A percentile compares a stretch with the other conserved stretches of the same genome.
Conservation (phyloP, 176 grass and related monocot genomes). For the Secale cereale region DNA sequence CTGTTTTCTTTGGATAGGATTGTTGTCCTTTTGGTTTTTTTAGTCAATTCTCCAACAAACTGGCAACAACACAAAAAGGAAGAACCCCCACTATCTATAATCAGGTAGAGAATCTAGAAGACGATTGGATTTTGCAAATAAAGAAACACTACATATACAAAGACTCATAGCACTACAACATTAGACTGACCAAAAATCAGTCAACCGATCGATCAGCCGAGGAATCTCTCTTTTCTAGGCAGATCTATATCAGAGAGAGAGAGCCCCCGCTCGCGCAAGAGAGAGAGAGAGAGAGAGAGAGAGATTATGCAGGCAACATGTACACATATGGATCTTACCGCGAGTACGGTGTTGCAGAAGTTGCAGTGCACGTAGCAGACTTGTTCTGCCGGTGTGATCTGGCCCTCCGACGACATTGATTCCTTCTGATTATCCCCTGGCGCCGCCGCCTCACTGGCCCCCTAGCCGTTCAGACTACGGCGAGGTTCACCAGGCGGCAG, state of each 20-base stretch:
- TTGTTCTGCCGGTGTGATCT: constrained; percentile 52
- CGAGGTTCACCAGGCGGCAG: neutral
- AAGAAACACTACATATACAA: neutral
- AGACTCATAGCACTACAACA: neutral
- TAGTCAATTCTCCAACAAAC: constrained; percentile 3
- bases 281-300: neutral
- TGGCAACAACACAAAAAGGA: neutral
- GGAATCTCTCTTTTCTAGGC: neutral
- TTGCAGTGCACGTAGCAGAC: constrained; percentile 95
- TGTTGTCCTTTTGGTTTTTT: neutral
- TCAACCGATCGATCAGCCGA: neutral
- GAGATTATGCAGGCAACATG: constrained; percentile 12
- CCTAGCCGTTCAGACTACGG: neutral
- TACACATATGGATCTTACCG: constrained; percentile 43
- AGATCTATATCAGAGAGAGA: constrained; percentile 9
- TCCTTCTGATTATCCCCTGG: constrained; percentile 11
- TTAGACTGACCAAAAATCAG: neutral
- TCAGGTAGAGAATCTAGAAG: neutral
- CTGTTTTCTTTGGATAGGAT: neutral
- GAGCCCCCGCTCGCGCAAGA: no score
- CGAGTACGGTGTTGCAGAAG: constrained; percentile 90
- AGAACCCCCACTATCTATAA: neutral
- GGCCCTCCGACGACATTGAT: constrained; percentile 51
- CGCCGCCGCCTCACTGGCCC: neutral
- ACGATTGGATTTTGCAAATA: neutral